A percentile compares a stretch with the other conserved stretches of the same genome.
Conservation (phyloP, 164 flowering plant species). For the Hamamelis virginiana region DNA sequence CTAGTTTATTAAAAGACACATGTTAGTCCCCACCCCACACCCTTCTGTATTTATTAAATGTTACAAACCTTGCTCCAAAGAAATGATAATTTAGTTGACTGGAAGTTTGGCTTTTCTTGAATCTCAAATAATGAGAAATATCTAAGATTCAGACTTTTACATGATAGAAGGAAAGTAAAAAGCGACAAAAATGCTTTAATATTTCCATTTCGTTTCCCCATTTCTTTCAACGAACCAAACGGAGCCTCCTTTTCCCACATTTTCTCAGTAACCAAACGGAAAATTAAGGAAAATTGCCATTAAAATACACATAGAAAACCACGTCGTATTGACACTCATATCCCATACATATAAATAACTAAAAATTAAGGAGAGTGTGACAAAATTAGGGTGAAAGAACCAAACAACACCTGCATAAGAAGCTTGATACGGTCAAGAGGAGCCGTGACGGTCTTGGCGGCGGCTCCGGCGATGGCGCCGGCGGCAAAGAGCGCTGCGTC, state of each 20-base stretch:
- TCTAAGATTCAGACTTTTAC: too few relatives aligned
- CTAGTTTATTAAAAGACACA: too few relatives aligned
- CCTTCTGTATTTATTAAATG: too few relatives aligned
- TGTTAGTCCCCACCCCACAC: too few relatives aligned
- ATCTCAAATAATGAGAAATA: too few relatives aligned
- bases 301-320: neutral
- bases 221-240: too few relatives aligned
- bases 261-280: neutral
- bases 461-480: slow-evolving; percentile 84
- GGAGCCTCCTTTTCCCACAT: neutral
- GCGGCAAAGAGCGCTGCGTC: slow-evolving; percentile 79
- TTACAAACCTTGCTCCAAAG: neutral
- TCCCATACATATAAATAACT: neutral
- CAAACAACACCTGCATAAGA: slow-evolving; percentile 68
- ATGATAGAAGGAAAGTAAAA: too few relatives aligned
- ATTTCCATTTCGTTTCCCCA: too few relatives aligned
- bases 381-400: neutral
- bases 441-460: slow-evolving; percentile 82
- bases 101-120: too few relatives aligned
- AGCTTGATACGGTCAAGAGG: slow-evolving; percentile 91
- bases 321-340: neutral
- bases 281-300: neutral
- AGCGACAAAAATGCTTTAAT: too few relatives aligned
- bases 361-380: neutral
- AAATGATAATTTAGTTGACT: too few relatives aligned